These are phyloP conservation scores for Pyrenopolyporus hunteri DNA, from an alignment of 495 filamentous ascomycete genomes.

Conservation along the genomic window DNA sequence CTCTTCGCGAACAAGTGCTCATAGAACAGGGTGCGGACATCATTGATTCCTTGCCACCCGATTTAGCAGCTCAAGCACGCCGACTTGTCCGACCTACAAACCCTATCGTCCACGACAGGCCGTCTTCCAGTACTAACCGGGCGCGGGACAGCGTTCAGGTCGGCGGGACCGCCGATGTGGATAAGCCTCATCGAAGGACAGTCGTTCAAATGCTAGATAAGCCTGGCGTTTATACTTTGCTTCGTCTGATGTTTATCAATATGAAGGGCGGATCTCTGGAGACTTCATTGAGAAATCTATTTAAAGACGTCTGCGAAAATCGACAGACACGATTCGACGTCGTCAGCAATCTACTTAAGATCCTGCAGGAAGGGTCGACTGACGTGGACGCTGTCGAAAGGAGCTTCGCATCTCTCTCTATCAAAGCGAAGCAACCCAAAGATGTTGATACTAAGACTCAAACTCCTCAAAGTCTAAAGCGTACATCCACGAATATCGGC, in stretches of 20 bases:
- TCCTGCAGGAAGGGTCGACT: conserved; percentile 93
- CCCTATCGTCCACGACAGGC: conserved; percentile 33
- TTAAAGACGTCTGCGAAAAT: conserved; percentile 90
- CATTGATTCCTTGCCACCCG: conserved; percentile 81
- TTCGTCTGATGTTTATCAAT: conserved; percentile 96
- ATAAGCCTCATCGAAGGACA: conserved; percentile 75
- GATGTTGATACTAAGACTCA: conserved; percentile 64
- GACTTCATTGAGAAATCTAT: conserved; percentile 79
- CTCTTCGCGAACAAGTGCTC: conserved; percentile 81
- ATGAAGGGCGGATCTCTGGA: conserved; percentile 81
- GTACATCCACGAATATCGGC: conserved; percentile 65
- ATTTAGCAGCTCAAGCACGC: conserved; percentile 84
- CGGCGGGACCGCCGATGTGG: conserved; percentile 39
- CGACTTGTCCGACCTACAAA: conserved; percentile 51
- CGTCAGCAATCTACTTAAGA: conserved; percentile 89
- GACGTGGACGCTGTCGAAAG: conserved; percentile 94
- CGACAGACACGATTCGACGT: conserved; percentile 92
- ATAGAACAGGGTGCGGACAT: conserved; percentile 91
- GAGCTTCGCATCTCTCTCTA: conserved; percentile 89
- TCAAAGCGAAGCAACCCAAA: conserved; percentile 83
- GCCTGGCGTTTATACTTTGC: conserved; percentile 87
- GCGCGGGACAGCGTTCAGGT: conserved; percentile 40
- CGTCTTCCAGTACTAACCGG: conserved; percentile 32
- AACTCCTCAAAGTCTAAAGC: conserved; percentile 78
- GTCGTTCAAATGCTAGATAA: conserved; percentile 97